Evolutionary conservation across 345 rosid species (phyloP).

Genomic region (Boechera retrofracta): DNA sequence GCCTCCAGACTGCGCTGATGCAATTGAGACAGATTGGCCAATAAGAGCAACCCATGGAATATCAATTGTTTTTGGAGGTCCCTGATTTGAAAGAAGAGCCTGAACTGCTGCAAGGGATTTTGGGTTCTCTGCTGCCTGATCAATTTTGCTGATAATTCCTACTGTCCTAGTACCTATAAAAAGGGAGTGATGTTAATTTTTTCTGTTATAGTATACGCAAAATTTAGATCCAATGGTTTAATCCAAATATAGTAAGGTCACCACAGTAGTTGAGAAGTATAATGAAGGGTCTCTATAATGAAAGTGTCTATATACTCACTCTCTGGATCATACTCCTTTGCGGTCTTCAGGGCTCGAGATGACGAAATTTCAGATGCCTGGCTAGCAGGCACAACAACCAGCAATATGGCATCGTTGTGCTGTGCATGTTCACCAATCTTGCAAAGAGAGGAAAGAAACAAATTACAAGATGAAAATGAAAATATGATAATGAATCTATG

Average conservation of each 20-base stretch:
- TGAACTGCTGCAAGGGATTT: constrained; percentile 97
- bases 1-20: constrained; percentile 81
- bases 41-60: constrained; percentile 99
- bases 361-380: constrained; percentile 93
- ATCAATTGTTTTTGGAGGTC: constrained; percentile 90
- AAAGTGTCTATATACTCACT: constrained; percentile 54
- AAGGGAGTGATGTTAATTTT: not conserved
- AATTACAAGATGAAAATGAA: constrained; percentile 19
- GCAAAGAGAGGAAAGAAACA: constrained; percentile 27
- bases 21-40: constrained; percentile 94
- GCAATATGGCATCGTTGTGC: constrained; percentile 90
- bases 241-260: constrained; percentile 27
- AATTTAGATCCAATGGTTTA: not conserved
- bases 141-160: constrained; percentile 95
- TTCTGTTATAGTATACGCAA: not conserved
- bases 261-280: constrained; percentile 18
- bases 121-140: constrained; percentile 84
- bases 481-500: constrained; percentile 19
- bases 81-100: constrained; percentile 89
- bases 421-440: constrained; percentile 78
- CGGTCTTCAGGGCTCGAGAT: constrained; percentile 80
- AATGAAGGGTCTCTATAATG: constrained; percentile 12
- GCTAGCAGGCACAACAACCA: constrained; percentile 85
- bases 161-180: constrained; percentile 87
- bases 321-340: constrained; percentile 89